Evolutionary conservation across 176 grass and related monocot genomes (phyloP), one percentile per base, ranked within the genome.

Genomic region (Leersia perrieri): DNA sequence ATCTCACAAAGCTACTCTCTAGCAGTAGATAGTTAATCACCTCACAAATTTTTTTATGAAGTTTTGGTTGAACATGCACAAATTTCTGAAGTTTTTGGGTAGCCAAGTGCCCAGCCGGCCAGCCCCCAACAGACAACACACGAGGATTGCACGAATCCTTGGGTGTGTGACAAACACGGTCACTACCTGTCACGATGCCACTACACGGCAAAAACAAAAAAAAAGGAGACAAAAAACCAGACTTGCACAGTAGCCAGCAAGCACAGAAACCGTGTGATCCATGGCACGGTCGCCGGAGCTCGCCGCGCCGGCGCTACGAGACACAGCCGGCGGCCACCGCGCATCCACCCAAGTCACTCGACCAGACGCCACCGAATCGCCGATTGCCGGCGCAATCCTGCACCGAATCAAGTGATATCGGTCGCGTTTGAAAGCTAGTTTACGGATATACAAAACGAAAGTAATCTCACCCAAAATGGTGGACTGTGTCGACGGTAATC

Each of bases 341-440:
- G 38, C 76, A 82, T 80, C 58, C 73, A n/a, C 42, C 42, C 62
- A 80, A 71, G 55, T 11, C 68, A 66, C 47, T n/a, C 3, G 65
- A 93, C 86, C 63, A 0, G 22, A 2, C 3, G 9, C 28, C 33
- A 22, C 12, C 33, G 0, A 8, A n/a, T 9, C 7, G 1, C 1
- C 4, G 29, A 87, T 91, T 70, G 70, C 83, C 87, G 51, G 5
- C 29, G 15, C 11, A 1, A 40, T 13, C 3, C 23, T 45, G 0
- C 9, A 89, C 70, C 47, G 82, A 82, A 89, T 80, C 18, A 36
- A n/a, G 1, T 8, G 64, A 38, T 28, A 68, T 23, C 36, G 53
- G 1, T 5, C 22, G 33, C 84, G 1, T 75, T 84, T 0, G 51
- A 87, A 93, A 93, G 36, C 20, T 32, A 81, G 60, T 80, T 74